Conservation (phyloP, 805 yeast genomes). For the Barnettozyma salicaria region DNA sequence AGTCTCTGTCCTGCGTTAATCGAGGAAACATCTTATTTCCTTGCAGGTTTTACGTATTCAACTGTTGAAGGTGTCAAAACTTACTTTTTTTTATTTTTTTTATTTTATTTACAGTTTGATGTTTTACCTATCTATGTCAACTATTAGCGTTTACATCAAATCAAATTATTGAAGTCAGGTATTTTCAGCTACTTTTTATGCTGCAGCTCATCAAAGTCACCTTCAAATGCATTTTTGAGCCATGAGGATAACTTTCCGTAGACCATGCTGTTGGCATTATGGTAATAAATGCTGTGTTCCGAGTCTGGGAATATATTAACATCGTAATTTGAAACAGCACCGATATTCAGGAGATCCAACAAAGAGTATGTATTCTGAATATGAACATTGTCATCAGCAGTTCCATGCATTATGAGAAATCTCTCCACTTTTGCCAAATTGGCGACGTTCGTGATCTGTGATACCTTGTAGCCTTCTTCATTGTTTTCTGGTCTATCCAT, state of each 20-base stretch:
- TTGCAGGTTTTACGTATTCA: no score
- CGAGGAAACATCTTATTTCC: no score
- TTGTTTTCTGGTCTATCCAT: slow-evolving; percentile 79
- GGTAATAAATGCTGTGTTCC: slow-evolving; percentile 67
- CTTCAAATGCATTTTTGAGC: slow-evolving; percentile 57
- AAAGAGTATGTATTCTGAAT: slow-evolving; percentile 81
- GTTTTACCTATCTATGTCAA: no score
- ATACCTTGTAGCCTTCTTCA: slow-evolving; percentile 50
- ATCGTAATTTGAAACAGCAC: slow-evolving; percentile 74
- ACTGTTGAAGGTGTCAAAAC: no score
- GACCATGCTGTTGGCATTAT: slow-evolving; percentile 63
- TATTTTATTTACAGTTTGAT: no score
- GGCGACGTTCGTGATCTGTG: slow-evolving; percentile 52
- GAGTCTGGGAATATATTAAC: slow-evolving; percentile 77
- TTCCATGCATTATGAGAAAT: slow-evolving; percentile 90
- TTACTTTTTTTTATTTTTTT: no score
- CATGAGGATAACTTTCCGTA: slow-evolving; percentile 63
- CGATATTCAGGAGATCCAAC: slow-evolving; percentile 65
- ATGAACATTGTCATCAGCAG: slow-evolving; percentile 97
- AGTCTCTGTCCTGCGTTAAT: not conserved
- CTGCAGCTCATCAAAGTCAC: slow-evolving; percentile 33
- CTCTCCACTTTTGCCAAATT: slow-evolving; percentile 52
- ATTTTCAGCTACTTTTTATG: slow-evolving; percentile 2
- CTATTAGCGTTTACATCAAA: no score
- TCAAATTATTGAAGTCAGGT: no score